A percentile compares a stretch with the other conserved stretches of the same genome.
Evolutionary conservation across 2,329 filamentous ascomycete species (phyloP).

Genomic region (Elsinoe arachidis): DNA sequence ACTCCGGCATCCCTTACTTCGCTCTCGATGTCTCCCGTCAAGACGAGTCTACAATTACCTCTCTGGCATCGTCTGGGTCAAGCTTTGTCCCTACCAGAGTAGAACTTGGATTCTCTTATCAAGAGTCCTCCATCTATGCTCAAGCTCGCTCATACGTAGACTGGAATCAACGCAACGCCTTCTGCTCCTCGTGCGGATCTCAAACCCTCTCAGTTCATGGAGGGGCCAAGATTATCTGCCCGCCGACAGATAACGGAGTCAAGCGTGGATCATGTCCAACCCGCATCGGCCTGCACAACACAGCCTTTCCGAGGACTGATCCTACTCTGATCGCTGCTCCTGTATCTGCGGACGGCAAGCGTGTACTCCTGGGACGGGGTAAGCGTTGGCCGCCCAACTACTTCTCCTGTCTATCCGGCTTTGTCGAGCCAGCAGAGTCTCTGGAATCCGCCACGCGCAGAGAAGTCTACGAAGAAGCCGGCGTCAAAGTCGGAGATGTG

Average conservation of each 20-base stretch:
- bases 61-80: slow-evolving; percentile 16
- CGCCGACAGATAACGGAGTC: slow-evolving; percentile 18
- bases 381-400: slow-evolving; percentile 21
- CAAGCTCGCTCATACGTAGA: slow-evolving; percentile 19
- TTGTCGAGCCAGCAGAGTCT: slow-evolving; percentile 76
- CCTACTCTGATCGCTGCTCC: slow-evolving; percentile 20
- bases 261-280: slow-evolving; percentile 17
- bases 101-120: slow-evolving; percentile 17
- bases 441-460: slow-evolving; percentile 76
- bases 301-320: slow-evolving; percentile 20
- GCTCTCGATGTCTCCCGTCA: slow-evolving; percentile 16
- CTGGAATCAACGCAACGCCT: slow-evolving; percentile 19
- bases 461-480: slow-evolving; percentile 81
- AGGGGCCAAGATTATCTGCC: slow-evolving; percentile 20
- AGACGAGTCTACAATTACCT: background rate
- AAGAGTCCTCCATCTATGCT: slow-evolving; percentile 19
- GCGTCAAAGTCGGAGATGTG: slow-evolving; percentile 66
- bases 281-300: slow-evolving; percentile 20
- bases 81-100: slow-evolving; percentile 18
- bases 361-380: slow-evolving; percentile 18
- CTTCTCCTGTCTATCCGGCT: slow-evolving; percentile 42
- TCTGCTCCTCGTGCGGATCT: slow-evolving; percentile 19
- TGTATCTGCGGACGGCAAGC: slow-evolving; percentile 18
- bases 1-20: slow-evolving; percentile 19
- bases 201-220: slow-evolving; percentile 18